Percentiles rank a stretch among this genome's conserved stretches.
phyloP scores from a whole-genome alignment of 352 stramenopile genomes.

The Blastocystis sp. region DNA sequence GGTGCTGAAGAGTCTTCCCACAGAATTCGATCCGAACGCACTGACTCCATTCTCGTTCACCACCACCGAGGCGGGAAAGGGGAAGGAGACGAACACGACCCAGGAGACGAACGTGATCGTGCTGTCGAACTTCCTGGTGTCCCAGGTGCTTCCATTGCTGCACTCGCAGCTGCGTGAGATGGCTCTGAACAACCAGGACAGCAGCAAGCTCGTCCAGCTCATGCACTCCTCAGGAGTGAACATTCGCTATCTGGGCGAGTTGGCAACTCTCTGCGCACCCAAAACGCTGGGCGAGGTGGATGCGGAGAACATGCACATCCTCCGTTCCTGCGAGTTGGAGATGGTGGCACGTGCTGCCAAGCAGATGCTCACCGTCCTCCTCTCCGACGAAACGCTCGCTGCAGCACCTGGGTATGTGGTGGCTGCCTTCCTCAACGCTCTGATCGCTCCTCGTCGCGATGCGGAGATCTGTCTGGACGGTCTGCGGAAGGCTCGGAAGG shows the following conservation, averaged over 20 bases:
- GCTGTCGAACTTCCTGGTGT: slow-evolving; percentile 52
- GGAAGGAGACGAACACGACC: neutral
- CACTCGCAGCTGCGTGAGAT: neutral
- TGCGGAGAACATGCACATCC: slow-evolving; percentile 1
- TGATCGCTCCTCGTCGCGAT: neutral
- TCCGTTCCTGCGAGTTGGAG: slow-evolving; percentile 35
- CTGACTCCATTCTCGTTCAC: slow-evolving; percentile 6
- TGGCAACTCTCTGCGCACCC: neutral
- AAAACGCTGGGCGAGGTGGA: neutral
- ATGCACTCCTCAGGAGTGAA: slow-evolving; percentile 56
- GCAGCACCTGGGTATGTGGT: slow-evolving; percentile 6
- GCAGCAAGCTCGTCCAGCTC: slow-evolving; percentile 29
- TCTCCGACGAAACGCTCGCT: neutral
- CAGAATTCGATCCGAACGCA: slow-evolving; percentile 27
- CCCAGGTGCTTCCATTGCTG: neutral
- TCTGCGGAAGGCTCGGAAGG: neutral
- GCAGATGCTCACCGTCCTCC: slow-evolving; percentile 18
- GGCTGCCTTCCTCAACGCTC: slow-evolving; percentile 52
- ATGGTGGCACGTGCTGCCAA: slow-evolving; percentile 57
- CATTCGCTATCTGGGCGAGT: slow-evolving; percentile 32
- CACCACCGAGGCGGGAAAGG: neutral
- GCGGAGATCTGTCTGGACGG: slow-evolving; percentile 25
- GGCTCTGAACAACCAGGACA: slow-evolving; percentile 46
- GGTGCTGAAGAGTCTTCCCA: slow-evolving; percentile 1
- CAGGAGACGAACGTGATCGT: slow-evolving; percentile 34